Percentiles rank a stretch among this genome's conserved stretches.
Conservation (phyloP, 179 eudicot species). For the Heliamphora pulchella region DNA sequence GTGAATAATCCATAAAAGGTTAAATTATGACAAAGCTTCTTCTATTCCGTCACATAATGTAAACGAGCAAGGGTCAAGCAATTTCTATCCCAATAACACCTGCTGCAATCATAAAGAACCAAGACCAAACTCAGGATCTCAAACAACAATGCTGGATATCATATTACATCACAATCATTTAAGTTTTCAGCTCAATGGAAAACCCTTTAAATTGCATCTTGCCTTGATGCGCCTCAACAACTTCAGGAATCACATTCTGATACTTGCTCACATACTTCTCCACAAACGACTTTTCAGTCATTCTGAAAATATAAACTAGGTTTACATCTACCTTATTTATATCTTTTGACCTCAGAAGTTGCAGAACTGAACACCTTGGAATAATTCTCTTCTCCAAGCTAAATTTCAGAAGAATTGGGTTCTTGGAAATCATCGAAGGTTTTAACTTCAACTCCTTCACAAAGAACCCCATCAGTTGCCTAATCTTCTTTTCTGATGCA, state of each 20-base stretch:
- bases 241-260: conserved; percentile 14
- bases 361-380: conserved; percentile 16
- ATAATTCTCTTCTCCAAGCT: conserved; percentile 21
- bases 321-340: background rate
- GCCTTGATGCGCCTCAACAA: conserved; percentile 10
- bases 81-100: no score
- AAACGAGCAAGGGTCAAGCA: background rate
- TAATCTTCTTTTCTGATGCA: conserved; percentile 11
- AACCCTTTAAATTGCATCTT: conserved; percentile 10
- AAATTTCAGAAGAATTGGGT: background rate
- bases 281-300: background rate
- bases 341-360: conserved; percentile 9
- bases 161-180: background rate
- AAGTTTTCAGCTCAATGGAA: conserved; percentile 5
- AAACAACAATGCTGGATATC: background rate
- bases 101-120: background rate
- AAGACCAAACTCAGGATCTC: background rate
- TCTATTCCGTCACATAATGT: background rate
- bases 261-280: conserved; percentile 4
- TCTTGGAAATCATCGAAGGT: conserved; percentile 2
- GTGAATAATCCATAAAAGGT: background rate
- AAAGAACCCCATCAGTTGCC: conserved; percentile 10
- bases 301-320: background rate
- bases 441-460: conserved; percentile 10
- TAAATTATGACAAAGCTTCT: background rate